phyloP scores from a whole-genome alignment of 257 asterid species.

The Thymus mandschuricus region DNA sequence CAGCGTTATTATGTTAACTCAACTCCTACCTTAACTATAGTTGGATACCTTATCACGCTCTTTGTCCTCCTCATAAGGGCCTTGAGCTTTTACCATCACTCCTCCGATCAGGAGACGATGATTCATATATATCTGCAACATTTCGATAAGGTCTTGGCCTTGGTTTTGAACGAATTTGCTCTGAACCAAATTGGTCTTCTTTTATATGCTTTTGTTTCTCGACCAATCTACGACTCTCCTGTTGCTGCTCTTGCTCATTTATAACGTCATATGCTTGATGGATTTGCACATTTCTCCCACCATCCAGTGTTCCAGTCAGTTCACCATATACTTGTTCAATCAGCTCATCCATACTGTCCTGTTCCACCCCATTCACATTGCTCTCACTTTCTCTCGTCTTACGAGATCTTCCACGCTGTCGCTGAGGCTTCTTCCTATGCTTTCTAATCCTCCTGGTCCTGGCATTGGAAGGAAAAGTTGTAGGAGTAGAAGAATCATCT shows the following conservation, averaged over 20 bases:
- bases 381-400: slow-evolving; percentile 26
- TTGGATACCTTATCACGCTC: not conserved
- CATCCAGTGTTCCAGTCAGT: not conserved
- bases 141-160: not conserved
- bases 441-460: too few species aligned
- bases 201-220: too few species aligned
- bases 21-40: too few species aligned
- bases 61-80: not conserved
- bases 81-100: too few species aligned
- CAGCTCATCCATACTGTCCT: slow-evolving; percentile 32
- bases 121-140: slow-evolving; percentile 5
- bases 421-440: not conserved
- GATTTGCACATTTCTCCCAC: too few species aligned
- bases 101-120: not conserved
- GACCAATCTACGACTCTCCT: too few species aligned
- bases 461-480: not conserved
- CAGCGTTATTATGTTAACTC: too few species aligned
- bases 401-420: slow-evolving; percentile 22
- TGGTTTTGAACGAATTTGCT: too few species aligned
- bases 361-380: slow-evolving; percentile 23
- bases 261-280: too few species aligned
- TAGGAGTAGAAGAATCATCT: not conserved
- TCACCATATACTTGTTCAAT: slow-evolving; percentile 34
- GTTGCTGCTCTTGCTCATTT: too few species aligned
- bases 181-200: too few species aligned